Evolutionary conservation across 768 basidiomycete genomes (phyloP).

Genomic region (Boletus patriciae): DNA sequence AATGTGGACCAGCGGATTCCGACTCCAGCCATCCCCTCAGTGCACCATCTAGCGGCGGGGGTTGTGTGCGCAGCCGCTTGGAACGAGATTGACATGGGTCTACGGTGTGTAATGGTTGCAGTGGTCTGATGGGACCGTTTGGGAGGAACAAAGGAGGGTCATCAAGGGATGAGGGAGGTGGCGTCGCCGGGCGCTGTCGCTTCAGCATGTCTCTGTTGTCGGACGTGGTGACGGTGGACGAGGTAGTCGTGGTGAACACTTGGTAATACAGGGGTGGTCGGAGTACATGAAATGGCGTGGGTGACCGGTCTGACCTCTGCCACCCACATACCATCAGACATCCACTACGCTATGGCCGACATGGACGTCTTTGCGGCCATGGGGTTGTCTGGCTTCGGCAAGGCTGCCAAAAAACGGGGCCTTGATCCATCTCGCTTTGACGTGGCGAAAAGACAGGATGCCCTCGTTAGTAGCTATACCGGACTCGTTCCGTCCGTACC

Average conservation of each 20-base stretch:
- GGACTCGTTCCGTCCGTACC: constrained; percentile 8
- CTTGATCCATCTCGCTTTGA: constrained; percentile 79
- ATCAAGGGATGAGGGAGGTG: constrained; percentile 37
- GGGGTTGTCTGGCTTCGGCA: constrained; percentile 85
- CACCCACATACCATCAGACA: constrained; percentile 4
- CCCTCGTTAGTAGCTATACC: constrained; percentile 20
- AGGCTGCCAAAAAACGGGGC: constrained; percentile 60
- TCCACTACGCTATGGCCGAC: constrained; percentile 45
- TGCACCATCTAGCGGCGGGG: constrained; percentile 55
- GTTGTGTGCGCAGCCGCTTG: constrained; percentile 56
- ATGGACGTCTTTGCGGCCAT: constrained; percentile 77
- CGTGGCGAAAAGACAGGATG: constrained; percentile 63
- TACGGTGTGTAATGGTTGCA: constrained; percentile 8
- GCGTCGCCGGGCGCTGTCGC: constrained; percentile 49
- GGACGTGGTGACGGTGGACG: constrained; percentile 1
- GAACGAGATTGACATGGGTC: constrained; percentile 29
- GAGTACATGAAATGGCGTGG: constrained; percentile 15
- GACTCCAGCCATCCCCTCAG: constrained; percentile 45
- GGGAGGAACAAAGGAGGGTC: constrained; percentile 24
- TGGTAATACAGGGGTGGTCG: constrained; percentile 20
- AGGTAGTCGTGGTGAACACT: constrained; percentile 4
- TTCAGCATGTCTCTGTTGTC: constrained; percentile 47
- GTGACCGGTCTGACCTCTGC: constrained; percentile 20
- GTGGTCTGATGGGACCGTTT: constrained; percentile 10
- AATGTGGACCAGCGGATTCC: constrained; percentile 7